Percentiles rank a stretch among this genome's conserved stretches.
Evolutionary conservation across 2,329 filamentous ascomycete species (phyloP).

Genomic region (Monosporascus sp.): DNA sequence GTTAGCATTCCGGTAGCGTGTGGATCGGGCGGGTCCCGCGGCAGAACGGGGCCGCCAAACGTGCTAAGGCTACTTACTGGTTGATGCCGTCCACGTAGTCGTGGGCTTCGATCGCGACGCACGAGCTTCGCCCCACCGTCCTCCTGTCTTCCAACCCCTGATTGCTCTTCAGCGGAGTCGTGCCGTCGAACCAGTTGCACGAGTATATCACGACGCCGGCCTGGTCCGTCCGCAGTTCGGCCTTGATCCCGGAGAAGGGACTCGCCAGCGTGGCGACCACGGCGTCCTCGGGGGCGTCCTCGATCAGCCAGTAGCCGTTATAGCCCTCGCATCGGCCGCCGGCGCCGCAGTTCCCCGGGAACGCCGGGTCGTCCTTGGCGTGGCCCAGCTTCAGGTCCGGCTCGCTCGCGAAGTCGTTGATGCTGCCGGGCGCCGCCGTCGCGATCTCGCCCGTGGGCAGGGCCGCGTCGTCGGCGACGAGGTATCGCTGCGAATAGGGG

Average conservation of each 20-base stretch:
- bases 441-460: slow-evolving; percentile 59
- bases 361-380: slow-evolving; percentile 48
- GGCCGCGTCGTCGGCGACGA: slow-evolving; percentile 49
- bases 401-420: slow-evolving; percentile 62
- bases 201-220: slow-evolving; percentile 66
- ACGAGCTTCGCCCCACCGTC: slow-evolving; percentile 56
- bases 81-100: slow-evolving; percentile 77
- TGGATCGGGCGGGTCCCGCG: background rate
- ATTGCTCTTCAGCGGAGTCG: slow-evolving; percentile 50
- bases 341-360: slow-evolving; percentile 56
- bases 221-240: slow-evolving; percentile 67
- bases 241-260: slow-evolving; percentile 60
- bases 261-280: slow-evolving; percentile 53
- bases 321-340: slow-evolving; percentile 67
- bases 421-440: slow-evolving; percentile 46
- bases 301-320: slow-evolving; percentile 54
- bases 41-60: background rate
- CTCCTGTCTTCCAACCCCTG: slow-evolving; percentile 45
- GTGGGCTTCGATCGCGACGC: slow-evolving; percentile 70
- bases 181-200: slow-evolving; percentile 52
- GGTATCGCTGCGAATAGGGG: slow-evolving; percentile 55
- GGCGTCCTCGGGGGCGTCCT: slow-evolving; percentile 32
- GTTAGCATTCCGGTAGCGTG: slow-evolving; percentile 12
- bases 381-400: slow-evolving; percentile 57
- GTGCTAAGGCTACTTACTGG: slow-evolving; percentile 37